phyloP scores from a whole-genome alignment of 805 yeast species.

The Hyphopichia homilentoma region DNA sequence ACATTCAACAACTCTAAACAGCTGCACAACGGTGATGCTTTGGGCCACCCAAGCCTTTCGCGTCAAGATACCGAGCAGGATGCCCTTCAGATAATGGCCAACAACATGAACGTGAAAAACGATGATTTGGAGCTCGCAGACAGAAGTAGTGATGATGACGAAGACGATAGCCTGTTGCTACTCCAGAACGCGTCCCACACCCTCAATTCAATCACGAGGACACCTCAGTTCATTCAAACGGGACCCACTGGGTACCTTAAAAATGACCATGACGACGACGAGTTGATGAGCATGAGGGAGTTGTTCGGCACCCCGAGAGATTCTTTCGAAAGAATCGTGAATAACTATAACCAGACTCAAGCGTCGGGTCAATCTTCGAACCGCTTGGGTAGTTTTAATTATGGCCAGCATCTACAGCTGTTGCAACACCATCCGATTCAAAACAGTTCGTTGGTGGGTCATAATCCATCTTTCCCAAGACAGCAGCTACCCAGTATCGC shows the following conservation, averaged over 20 bases:
- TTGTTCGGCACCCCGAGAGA: slow-evolving; percentile 39
- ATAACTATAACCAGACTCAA: slow-evolving; percentile 14
- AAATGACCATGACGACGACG: slow-evolving; percentile 20
- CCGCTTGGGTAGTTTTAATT: slow-evolving; percentile 6
- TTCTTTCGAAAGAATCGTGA: slow-evolving; percentile 30
- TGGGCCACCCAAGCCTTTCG: slow-evolving; percentile 9
- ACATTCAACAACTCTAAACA: slow-evolving; percentile 18
- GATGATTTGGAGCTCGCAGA: slow-evolving; percentile 36
- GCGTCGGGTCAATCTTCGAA: no score
- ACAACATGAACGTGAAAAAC: slow-evolving; percentile 27
- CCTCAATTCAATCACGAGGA: background rate
- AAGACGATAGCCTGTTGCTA: slow-evolving; percentile 10
- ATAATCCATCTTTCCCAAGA: no score
- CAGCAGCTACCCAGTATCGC: slow-evolving; percentile 23
- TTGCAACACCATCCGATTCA: slow-evolving; percentile 13
- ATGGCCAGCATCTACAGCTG: slow-evolving; percentile 3
- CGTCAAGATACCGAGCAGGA: slow-evolving; percentile 42
- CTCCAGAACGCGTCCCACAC: background rate
- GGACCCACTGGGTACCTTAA: slow-evolving; percentile 4
- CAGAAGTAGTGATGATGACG: slow-evolving; percentile 28
- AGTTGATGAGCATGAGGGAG: slow-evolving; percentile 35
- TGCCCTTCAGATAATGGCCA: slow-evolving; percentile 31
- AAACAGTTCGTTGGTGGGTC: slow-evolving; percentile 5
- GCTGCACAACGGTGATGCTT: slow-evolving; percentile 8
- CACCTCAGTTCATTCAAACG: background rate